Evolutionary conservation across 371 early-diverging fungal species (phyloP).

Genomic region (Lichtheimia hyalospora): DNA sequence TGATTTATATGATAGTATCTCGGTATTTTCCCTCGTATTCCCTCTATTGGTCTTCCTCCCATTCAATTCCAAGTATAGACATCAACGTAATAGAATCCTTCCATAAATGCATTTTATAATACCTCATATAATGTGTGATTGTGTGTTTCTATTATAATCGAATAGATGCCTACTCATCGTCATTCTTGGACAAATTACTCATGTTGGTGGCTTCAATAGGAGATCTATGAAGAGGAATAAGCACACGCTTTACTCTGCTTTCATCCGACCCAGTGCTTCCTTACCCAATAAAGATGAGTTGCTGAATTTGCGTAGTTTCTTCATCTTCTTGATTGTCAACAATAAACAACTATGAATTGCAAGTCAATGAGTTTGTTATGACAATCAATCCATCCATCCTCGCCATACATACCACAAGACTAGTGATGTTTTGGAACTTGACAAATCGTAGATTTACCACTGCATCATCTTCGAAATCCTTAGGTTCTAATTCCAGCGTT

Average conservation of each 20-base stretch:
- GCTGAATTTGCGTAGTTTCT: slow-evolving; percentile 79
- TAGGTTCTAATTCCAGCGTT: slow-evolving; percentile 63
- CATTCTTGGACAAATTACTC: slow-evolving; percentile 43
- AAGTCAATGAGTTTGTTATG: background rate
- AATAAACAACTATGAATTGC: slow-evolving; percentile 61
- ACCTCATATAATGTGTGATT: slow-evolving; percentile 16
- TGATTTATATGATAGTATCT: slow-evolving; percentile 25
- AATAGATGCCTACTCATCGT: slow-evolving; percentile 23
- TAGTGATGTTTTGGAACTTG: slow-evolving; percentile 86
- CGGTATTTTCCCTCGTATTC: slow-evolving; percentile 32
- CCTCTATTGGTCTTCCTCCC: slow-evolving; percentile 22
- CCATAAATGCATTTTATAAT: no score
- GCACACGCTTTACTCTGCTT: background rate
- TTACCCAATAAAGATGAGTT: slow-evolving; percentile 78
- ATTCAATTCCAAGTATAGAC: slow-evolving; percentile 1
- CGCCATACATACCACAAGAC: slow-evolving; percentile 48
- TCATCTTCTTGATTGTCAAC: slow-evolving; percentile 81
- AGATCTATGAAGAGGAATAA: background rate
- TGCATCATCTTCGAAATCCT: slow-evolving; percentile 66
- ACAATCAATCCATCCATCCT: background rate
- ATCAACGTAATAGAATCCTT: background rate
- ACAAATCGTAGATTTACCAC: slow-evolving; percentile 85
- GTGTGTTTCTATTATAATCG: slow-evolving; percentile 18
- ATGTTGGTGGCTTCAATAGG: slow-evolving; percentile 46
- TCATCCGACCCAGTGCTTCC: background rate